Evolutionary conservation across 768 basidiomycete species (phyloP), one percentile per base, ranked within the genome.

Genomic region (Leccinum longicurvipes): DNA sequence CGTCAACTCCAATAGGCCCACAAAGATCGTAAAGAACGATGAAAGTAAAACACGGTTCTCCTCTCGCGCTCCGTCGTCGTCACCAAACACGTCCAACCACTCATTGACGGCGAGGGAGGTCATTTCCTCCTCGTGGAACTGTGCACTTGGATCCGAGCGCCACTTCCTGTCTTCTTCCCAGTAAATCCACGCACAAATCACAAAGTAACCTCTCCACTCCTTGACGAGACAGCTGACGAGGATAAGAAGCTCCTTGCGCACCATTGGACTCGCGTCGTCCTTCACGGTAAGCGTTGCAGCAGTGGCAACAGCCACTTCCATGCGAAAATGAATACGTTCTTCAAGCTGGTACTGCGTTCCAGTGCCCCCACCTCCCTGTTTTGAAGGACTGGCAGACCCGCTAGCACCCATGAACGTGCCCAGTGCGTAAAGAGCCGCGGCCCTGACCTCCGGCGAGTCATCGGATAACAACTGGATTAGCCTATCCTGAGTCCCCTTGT

Each of bases 141-240:
- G 64, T 28, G 59, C 46, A 21, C 58, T 62, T 15, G 70, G 61
- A 34, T 62, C 78, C 65, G 51, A 74, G 60, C 79, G 73, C 82
- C 87, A 85, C 56, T 79, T 82, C 49, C 86, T 74, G 62, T 96
- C 91, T 68, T 95, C 91, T 67, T 97, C 94, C 85, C 91, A 91
- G 68, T 97, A 95, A 9, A 93, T 75, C 95, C 96, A 98, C 1
- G 96, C 94, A 59, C 96, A 97, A 36, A 94, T 85, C 47, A 96
- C 91, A 63, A 98, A 93, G 76, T 91, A 91, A 7, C 96, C 97
- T 54, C 93, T 77, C 92, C 95, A 98, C 70, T 98, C 96, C 70
- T 93, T 90, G 34, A 95, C 94, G 21, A 98, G 77, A 64, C 91
- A 93, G 65, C 92, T 94, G 54, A 98, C 85, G 36, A 98, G 79